Evolutionary conservation across 2,329 filamentous ascomycete genomes (phyloP), one percentile per base, ranked within the genome.

Genomic region (Epichloe coenophiala): DNA sequence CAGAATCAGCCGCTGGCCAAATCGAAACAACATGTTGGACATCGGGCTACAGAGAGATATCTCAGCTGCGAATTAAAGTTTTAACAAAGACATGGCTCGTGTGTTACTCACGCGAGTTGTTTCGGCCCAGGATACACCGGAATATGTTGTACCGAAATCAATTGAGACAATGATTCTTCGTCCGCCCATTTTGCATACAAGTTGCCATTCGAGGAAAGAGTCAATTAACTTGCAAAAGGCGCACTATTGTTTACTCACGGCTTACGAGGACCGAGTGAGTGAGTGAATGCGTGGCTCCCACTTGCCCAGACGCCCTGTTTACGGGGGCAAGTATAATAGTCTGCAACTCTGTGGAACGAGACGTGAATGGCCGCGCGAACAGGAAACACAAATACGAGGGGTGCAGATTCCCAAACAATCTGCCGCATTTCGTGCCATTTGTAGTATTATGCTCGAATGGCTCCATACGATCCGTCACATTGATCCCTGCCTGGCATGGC

Each of bases 81-180:
- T 31, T 1, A 11, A 31, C 31, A 31, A 9, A 31, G 8, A 31
- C 7, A 9, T 11, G 31, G 31, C 31, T 31, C 6, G 7, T 38
- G 17, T 33, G 23, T n/a, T 23, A 31, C 65, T 61, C 63, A 66
- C 66, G 38, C 61, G 61, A 45, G 57, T 64, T 45, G 71, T 71
- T 52, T 73, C 67, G 40, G 70, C 70, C 71, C 73, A 78, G 33
- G 73, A 72, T n/a, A 77, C 65, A 33, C 74, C 75, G 13, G 74
- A 76, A 58, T 73, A 78, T 4, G 76, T 79, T 12, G 75, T 78
- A 27, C 76, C 75, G 56, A 78, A 78, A 57, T 78, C 75, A 52
- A 78, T 72, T 19, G 72, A 75, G 54, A 77, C 67, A 48, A 77
- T 67, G 53, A 77, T 70, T 58, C 67, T 71, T 56, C 68, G 58